Evolutionary conservation across 2,329 filamentous ascomycete species (phyloP).

Genomic region (Pseudogymnoascus sp.): DNA sequence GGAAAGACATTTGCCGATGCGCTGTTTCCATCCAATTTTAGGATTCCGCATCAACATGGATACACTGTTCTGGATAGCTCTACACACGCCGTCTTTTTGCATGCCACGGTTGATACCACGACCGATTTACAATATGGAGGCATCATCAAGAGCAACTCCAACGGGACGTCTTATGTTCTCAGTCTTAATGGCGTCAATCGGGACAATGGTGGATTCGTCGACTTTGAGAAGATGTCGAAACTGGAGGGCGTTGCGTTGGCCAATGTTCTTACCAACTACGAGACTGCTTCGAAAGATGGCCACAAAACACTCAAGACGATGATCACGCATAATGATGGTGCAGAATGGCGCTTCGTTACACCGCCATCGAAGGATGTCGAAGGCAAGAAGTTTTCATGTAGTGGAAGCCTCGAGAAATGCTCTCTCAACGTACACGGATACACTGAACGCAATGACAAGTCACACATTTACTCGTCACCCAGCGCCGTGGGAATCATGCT

Average conservation of each 20-base stretch:
- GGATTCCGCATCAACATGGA: constrained; percentile 65
- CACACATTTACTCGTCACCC: constrained; percentile 78
- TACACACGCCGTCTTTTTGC: constrained; percentile 87
- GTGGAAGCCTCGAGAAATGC: constrained; percentile 56
- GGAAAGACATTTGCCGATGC: constrained; percentile 74
- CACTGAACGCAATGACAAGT: constrained; percentile 74
- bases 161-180: constrained; percentile 88
- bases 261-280: constrained; percentile 71
- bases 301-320: constrained; percentile 77
- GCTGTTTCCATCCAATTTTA: constrained; percentile 77
- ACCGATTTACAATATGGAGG: constrained; percentile 65
- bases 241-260: constrained; percentile 84
- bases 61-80: constrained; percentile 95
- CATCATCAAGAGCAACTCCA: constrained; percentile 96
- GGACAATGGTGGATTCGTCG: constrained; percentile 67
- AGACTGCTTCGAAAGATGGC: constrained; percentile 46
- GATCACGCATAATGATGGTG: constrained; percentile 95
- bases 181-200: constrained; percentile 76
- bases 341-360: constrained; percentile 69
- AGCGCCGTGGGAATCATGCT: constrained; percentile 88
- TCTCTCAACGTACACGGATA: constrained; percentile 91
- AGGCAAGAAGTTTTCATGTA: constrained; percentile 63
- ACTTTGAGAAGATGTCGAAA: constrained; percentile 92
- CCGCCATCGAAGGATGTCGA: constrained; percentile 65
- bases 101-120: constrained; percentile 68